Base-by-base conservation (phyloP, 331 rosid genomes). In the Dryas integrifolia region DNA sequence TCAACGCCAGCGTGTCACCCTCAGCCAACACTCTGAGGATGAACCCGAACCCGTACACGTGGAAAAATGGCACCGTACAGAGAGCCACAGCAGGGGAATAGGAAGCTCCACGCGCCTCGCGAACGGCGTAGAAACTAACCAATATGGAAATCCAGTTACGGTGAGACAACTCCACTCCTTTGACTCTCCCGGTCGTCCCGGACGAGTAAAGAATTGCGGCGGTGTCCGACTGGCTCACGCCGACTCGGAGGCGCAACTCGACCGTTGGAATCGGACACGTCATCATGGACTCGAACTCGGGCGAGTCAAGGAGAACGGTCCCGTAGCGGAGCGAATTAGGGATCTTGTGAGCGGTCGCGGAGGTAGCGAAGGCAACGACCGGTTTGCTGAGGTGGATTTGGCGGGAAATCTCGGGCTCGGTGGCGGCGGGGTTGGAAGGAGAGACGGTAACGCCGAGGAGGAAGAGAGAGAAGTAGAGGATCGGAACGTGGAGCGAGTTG, bases 261-360 rank as follows among this genome's bases (percentile, higher is more conserved):
- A 7, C 41, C 13, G 58, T 4, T 15, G 15, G 41, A 1, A 5
- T 6, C 68, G 67, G 47, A 13, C 39, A 5, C 40, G 59, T 45
- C 84, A 70, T 71, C 84, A 80, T 71, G 21, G 84, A 70, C 62
- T 70, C 72, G 60, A 80, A 70, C 38, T 75, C 78, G 16, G 60
- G 9, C 15, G 83, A 75, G 70, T 80, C 81, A 43, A 76, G 46
- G 39, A 80, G 15, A 0, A 80, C 21, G 41, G 40, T 57, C 65
- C 62, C 71, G 70, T n/a, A 51, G 12, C 21, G 69, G 39, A 80
- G 73, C 8, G 45, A 7, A 1, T 43, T 55, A 15, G 83, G 77
- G 48, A 75, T 50, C 18, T 62, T 47, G 47, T 24, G 58, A 9
- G 70, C 38, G 8, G 78, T 65, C 38, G 56, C 70, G 59, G 71